Conservation (phyloP, 2,329 filamentous ascomycete species). For the Cryphonectria naterciae region DNA sequence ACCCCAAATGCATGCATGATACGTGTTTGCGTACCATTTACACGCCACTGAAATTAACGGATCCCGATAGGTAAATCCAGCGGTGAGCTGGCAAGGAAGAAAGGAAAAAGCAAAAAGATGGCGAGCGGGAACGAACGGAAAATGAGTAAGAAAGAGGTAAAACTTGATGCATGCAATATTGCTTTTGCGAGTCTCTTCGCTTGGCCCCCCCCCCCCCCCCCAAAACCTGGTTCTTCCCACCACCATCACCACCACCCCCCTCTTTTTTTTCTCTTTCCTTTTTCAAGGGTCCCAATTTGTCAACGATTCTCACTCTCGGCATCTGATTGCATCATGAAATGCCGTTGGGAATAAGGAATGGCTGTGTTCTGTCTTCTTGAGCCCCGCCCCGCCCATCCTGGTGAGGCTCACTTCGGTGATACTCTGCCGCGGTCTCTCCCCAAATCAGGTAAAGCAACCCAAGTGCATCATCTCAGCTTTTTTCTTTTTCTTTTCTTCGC, state of each 20-base stretch:
- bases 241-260: no score
- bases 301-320: neutral
- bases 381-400: neutral
- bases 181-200: neutral
- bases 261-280: no score
- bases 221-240: no score
- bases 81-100: constrained; percentile 25
- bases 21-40: neutral
- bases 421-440: neutral
- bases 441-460: neutral
- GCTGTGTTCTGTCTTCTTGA: neutral
- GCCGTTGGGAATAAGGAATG: neutral
- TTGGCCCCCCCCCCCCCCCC: neutral
- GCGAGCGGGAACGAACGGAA: constrained; percentile 36
- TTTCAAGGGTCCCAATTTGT: neutral
- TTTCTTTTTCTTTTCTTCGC: neutral
- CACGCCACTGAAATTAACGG: neutral
- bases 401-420: constrained; percentile 4
- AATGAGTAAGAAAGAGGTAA: constrained; percentile 5
- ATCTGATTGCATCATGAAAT: neutral
- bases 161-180: neutral
- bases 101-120: constrained; percentile 14
- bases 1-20: neutral
- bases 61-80: neutral
- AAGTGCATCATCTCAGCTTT: neutral